These are phyloP conservation scores for Edaphochlamys debaryana DNA, from an alignment of 139 green algal species.

Conservation along the genomic window DNA sequence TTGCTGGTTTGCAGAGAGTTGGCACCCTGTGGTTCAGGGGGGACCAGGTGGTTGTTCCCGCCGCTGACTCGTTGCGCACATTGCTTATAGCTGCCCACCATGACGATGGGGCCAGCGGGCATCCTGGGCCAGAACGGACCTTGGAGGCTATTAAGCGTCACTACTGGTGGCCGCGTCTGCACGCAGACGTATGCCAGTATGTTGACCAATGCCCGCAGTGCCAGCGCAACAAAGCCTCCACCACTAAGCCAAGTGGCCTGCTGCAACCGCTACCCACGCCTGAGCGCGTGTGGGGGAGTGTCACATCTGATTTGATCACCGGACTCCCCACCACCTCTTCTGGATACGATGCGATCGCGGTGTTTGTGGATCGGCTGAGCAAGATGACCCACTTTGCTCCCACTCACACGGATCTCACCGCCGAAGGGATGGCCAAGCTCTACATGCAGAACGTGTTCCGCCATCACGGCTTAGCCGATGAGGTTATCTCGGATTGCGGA, in stretches of 20 bases:
- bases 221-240: constrained; percentile 2
- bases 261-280: neutral
- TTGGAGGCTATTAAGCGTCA: neutral
- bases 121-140: neutral
- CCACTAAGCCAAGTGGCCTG: neutral
- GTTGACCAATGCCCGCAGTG: neutral
- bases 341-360: constrained; percentile 44
- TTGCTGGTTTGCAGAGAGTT: constrained; percentile 16
- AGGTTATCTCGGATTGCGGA: constrained; percentile 57
- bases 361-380: constrained; percentile 53
- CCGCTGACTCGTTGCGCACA: neutral
- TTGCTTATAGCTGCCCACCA: neutral
- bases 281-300: neutral
- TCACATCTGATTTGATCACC: constrained; percentile 22
- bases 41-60: constrained; percentile 15
- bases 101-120: neutral
- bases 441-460: constrained; percentile 44
- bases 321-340: constrained; percentile 26
- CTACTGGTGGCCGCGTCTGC: neutral
- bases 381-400: constrained; percentile 56
- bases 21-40: constrained; percentile 51
- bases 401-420: neutral
- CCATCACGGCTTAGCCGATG: constrained; percentile 37
- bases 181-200: neutral
- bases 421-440: constrained; percentile 32